phyloP scores from a whole-genome alignment of 2,329 filamentous ascomycete species.

The Iodosphaeria phyllophila region DNA sequence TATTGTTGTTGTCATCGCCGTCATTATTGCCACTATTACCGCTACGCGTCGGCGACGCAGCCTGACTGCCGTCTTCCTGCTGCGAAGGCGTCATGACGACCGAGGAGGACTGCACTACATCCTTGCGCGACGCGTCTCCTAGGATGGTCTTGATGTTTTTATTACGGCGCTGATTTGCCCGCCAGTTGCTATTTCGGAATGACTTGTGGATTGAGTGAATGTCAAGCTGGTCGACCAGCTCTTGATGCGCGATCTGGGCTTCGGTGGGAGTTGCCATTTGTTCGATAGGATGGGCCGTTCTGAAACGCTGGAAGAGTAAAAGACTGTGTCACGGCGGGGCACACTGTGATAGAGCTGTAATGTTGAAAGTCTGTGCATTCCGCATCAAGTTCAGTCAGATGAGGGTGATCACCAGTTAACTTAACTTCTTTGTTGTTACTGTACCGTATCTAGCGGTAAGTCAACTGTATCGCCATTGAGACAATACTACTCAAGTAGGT shows the following conservation, averaged over 20 bases:
- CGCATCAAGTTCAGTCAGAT: too few species aligned
- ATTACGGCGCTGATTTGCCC: slow-evolving; percentile 85
- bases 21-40: slow-evolving; percentile 13
- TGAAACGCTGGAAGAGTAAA: neutral
- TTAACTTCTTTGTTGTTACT: too few species aligned
- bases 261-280: slow-evolving; percentile 45
- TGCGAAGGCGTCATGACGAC: slow-evolving; percentile 58
- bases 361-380: too few species aligned
- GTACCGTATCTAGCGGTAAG: too few species aligned
- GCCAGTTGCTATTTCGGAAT: slow-evolving; percentile 84
- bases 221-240: slow-evolving; percentile 80
- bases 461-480: too few species aligned
- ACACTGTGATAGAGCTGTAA: neutral
- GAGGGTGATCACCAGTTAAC: too few species aligned
- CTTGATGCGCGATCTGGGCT: slow-evolving; percentile 62
- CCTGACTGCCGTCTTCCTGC: slow-evolving; percentile 50
- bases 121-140: slow-evolving; percentile 70
- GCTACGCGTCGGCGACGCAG: slow-evolving; percentile 32
- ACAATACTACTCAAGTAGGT: too few species aligned
- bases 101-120: too few species aligned
- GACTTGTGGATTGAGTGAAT: slow-evolving; percentile 71
- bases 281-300: neutral
- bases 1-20: slow-evolving; percentile 13
- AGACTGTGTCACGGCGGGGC: neutral
- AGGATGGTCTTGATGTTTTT: slow-evolving; percentile 98